Conservation (phyloP, 2,329 filamentous ascomycete genomes). For the Paecilomyces sp. region DNA sequence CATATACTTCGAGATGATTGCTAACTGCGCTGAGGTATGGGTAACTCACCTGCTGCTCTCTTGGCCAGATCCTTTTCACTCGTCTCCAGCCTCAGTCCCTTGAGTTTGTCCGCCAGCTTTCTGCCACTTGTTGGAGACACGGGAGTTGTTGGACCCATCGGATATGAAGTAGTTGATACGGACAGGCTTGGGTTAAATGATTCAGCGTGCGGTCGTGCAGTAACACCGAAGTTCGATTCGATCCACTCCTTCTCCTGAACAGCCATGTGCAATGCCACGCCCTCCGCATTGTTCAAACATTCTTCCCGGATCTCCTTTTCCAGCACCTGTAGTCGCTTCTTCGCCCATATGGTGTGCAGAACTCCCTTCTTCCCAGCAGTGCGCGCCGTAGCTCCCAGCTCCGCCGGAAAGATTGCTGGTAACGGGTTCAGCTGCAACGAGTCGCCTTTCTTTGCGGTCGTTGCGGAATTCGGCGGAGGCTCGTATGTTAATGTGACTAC, state of each 20-base stretch:
- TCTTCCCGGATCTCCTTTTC: conserved; percentile 71
- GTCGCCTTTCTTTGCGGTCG: conserved; percentile 31
- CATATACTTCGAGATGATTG: conserved; percentile 13
- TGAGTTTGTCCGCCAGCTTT: conserved; percentile 70
- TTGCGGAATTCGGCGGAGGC: conserved; percentile 35
- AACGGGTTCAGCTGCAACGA: conserved; percentile 66
- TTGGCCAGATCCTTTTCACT: conserved; percentile 57
- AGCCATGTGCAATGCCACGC: conserved; percentile 77
- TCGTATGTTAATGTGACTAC: conserved; percentile 59
- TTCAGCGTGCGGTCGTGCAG: conserved; percentile 27
- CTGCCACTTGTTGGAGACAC: conserved; percentile 58
- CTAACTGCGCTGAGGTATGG: conserved; percentile 18
- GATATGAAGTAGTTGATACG: conserved; percentile 16
- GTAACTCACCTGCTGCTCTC: conserved; percentile 40
- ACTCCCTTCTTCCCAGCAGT: conserved; percentile 71
- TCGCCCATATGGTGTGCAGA: conserved; percentile 84
- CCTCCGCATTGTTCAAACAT: conserved; percentile 66
- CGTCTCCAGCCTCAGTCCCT: conserved; percentile 70
- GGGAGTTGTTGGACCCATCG: conserved; percentile 48
- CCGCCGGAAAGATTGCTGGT: conserved; percentile 77
- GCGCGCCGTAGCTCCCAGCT: conserved; percentile 60
- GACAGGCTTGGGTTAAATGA: conserved; percentile 12
- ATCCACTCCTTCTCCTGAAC: conserved; percentile 81
- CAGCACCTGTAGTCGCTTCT: conserved; percentile 68
- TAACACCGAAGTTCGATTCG: conserved; percentile 67